phyloP scores from a whole-genome alignment of 352 stramenopile genomes.

The Globisporangium yorkense region DNA sequence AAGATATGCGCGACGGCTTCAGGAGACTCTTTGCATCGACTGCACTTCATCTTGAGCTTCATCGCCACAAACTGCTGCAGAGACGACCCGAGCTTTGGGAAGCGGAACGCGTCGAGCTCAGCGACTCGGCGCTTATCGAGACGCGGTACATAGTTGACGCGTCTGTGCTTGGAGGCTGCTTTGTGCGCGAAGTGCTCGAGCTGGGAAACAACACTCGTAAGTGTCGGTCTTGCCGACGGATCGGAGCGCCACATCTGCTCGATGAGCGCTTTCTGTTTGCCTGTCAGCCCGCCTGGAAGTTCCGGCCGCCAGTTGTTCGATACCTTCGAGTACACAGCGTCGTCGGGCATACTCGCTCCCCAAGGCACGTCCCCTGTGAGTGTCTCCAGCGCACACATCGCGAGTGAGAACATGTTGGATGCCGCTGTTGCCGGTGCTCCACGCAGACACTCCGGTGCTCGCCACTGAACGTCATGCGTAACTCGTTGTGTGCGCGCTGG shows the following conservation, averaged over 20 bases:
- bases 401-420: constrained; percentile 2
- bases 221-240: neutral
- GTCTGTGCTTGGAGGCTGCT: neutral
- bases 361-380: neutral
- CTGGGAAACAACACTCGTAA: neutral
- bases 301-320: neutral
- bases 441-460: neutral
- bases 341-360: neutral
- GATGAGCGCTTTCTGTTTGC: neutral
- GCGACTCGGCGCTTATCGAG: neutral
- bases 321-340: neutral
- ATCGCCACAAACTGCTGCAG: neutral
- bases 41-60: neutral
- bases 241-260: neutral
- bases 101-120: neutral
- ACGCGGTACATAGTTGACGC: neutral
- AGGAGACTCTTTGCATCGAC: neutral
- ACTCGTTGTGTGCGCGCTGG: too few species aligned
- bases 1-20: neutral
- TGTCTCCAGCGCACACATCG: constrained; percentile 2
- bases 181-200: neutral
- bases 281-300: neutral
- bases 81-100: neutral
- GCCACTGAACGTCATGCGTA: neutral
- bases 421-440: neutral